These are phyloP conservation scores for Omphalea diandra DNA, from an alignment of 441 rosid genomes.

Conservation along the genomic window DNA sequence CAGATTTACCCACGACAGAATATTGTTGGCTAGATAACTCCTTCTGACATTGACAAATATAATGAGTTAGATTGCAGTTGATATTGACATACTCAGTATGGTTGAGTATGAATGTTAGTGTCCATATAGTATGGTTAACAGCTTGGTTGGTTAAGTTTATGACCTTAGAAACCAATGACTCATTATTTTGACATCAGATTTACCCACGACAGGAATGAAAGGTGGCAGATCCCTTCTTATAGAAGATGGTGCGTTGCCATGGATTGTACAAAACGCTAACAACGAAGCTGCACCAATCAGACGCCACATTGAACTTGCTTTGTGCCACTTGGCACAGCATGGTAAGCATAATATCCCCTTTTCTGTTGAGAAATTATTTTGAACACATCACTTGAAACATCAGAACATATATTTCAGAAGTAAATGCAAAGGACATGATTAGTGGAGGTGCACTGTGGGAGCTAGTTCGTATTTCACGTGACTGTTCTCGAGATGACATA, in stretches of 20 bases:
- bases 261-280: slow-evolving; percentile 96
- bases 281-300: slow-evolving; percentile 87
- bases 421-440: slow-evolving; percentile 90
- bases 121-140: too few relatives aligned
- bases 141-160: too few relatives aligned
- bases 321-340: slow-evolving; percentile 96
- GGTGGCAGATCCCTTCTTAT: slow-evolving; percentile 82
- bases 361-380: background rate
- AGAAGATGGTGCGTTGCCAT: slow-evolving; percentile 91
- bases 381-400: slow-evolving; percentile 4
- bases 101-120: too few relatives aligned
- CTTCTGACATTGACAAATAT: too few relatives aligned
- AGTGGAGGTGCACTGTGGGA: slow-evolving; percentile 98
- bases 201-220: slow-evolving; percentile 22
- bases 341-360: slow-evolving; percentile 43
- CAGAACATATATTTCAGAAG: slow-evolving; percentile 52
- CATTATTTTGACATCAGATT: background rate
- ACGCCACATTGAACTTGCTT: slow-evolving; percentile 97
- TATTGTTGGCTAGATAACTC: too few relatives aligned
- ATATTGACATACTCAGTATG: too few relatives aligned
- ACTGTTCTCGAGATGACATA: slow-evolving; percentile 96
- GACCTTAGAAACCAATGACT: background rate
- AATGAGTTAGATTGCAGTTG: too few relatives aligned
- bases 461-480: slow-evolving; percentile 84
- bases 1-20: too few relatives aligned